Base-by-base conservation (phyloP, 805 yeast genomes). In the Zygoascus ofunaensis region DNA sequence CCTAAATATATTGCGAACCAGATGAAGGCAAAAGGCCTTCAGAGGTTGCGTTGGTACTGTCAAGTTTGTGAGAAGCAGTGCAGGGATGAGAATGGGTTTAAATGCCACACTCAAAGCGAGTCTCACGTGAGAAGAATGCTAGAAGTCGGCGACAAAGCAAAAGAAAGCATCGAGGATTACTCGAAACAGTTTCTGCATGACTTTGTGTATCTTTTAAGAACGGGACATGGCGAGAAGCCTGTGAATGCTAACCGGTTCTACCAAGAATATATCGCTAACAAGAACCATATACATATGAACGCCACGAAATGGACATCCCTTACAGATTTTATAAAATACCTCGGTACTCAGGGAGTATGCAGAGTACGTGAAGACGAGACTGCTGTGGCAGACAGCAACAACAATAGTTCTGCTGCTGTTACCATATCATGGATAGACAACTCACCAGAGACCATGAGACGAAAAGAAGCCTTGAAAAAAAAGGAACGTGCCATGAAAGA, bases 11-110 rank as follows among this genome's bases (percentile, higher is more conserved):
- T 82, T 41, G 73, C 90, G 24, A 86, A 84, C 55, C 79, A 81
- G 60, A 73, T 85, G 72, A 85, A 84, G 64, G 77, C 86, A 21
- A 70, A 76, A 39, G 97, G 97, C 2, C 77, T 89, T 21, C 97
- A 89, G 63, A 80, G 84, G 57, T 74, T 92, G 42, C 72, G 77
- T 49, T 90, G 77, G 72, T 94, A 87, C 63, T 92, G 99, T 62
- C 97, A 69, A 60, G 72, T 86, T 2, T 92, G 99, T 57, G 77
- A 73, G 58, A 87, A 90, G 57, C 99, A 92, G 64, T 89, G 97
- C 60, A 68, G 97, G 44, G 99, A 94, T 60, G 94, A 84, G 50
- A 90, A 92, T 64, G 99, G 98, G 21, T 92, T 84, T 68, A 82
- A 83, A 55, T 82, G 90, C 55, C 99, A 92, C 61, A 72, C 81